Base-by-base conservation (phyloP, 441 rosid species). In the Croton setiger region DNA sequence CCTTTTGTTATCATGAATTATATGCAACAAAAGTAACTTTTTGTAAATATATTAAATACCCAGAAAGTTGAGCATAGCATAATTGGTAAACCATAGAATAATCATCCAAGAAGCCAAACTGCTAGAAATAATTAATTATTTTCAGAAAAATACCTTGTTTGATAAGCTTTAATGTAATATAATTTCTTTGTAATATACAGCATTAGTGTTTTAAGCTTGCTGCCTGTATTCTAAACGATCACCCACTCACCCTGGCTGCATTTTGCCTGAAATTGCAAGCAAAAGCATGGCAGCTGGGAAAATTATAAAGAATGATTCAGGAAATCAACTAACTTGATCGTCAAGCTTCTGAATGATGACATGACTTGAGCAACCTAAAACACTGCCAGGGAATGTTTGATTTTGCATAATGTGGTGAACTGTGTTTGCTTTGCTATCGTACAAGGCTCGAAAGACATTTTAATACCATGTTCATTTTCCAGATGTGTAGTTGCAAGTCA, bases 371-470 rank as follows among this genome's bases (percentile, higher is more conserved):
- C 10, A 20, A 5, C 41, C 18, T 1, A 5, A 15, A 55, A 14
- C 27, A n/a, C 15, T 41, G 4, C 53, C 17, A 55, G 36, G 17
- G 18, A 4, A 15, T 13, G 6, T 3, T 41, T 17, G 6, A 35
- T 58, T 57, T 35, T 6, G 13, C 14, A 5, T 44, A 31, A 48
- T 10, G 31, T 17, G 15, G 21, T 63, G 55, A 44, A 8, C 31
- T 23, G 21, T 18, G 9, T 37, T 33, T 27, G 60, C 55, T 63
- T 61, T 73, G 54, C 4, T 8, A 43, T 59, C 52, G 56, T 66
- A 58, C 69, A 45, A 49, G 66, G 43, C 1, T 39, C 43, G 31
- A 27, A 1, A 27, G n/a, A 27, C 31, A 51, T 48, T 59, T 51
- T 20, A 60, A 47, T 43, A 15, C 12, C 41, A 43, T 0, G 54